Conservation (phyloP, 2,329 filamentous ascomycete species). For the Cordyceps cicadae region DNA sequence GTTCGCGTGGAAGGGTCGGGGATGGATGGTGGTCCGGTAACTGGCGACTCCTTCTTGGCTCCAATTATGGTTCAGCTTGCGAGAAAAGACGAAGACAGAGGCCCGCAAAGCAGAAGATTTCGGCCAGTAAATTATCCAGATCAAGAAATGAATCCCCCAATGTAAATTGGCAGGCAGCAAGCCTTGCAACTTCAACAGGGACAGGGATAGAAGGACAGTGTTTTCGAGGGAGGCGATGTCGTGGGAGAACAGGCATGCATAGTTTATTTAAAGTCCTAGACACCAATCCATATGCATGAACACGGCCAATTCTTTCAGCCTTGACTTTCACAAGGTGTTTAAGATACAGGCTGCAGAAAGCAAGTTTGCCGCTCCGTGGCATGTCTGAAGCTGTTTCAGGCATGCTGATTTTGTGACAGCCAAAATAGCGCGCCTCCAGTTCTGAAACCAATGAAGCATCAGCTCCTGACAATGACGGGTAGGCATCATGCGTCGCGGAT, state of each 20-base stretch:
- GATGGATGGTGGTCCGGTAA: not conserved
- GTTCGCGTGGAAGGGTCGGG: not conserved
- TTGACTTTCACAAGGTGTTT: not conserved
- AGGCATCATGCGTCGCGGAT: not conserved
- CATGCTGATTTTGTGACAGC: conserved; percentile 1
- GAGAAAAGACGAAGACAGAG: not conserved
- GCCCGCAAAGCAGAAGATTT: not conserved
- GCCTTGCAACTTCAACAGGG: no score
- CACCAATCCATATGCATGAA: not conserved
- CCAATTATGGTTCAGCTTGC: not conserved
- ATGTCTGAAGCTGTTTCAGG: conserved; percentile 8
- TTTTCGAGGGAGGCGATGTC: not conserved
- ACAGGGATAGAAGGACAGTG: not conserved
- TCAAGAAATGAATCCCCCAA: not conserved
- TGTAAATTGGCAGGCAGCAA: not conserved
- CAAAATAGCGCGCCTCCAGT: not conserved
- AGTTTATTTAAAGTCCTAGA: not conserved
- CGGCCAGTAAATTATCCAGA: not conserved
- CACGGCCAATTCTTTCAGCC: not conserved
- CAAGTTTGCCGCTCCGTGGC: not conserved
- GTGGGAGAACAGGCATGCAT: not conserved
- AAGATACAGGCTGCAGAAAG: not conserved
- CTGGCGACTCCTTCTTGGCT: not conserved
- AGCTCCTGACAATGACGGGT: conserved; percentile 4
- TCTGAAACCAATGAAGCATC: conserved; percentile 9